phyloP scores from a whole-genome alignment of 75 land plant species.

The Picea glauca region DNA sequence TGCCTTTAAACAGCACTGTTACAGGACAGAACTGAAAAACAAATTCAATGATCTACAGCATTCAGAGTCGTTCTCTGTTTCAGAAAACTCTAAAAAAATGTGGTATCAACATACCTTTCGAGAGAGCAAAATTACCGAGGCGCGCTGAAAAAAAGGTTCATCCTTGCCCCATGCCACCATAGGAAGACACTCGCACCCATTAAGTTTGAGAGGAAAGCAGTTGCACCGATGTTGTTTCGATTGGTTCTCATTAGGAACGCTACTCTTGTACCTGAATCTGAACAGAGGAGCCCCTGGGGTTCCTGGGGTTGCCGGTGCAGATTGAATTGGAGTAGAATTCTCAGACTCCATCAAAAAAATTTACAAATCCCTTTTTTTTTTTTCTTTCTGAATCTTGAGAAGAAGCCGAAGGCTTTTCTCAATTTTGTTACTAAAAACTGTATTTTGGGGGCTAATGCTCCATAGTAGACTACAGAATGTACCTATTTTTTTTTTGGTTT shows the following conservation, averaged over 20 bases:
- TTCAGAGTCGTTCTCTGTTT: no score
- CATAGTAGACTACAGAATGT: not conserved
- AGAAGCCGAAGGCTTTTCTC: not conserved
- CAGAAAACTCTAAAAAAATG: not conserved
- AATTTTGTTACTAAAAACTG: not conserved
- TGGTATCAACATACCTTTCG: slow-evolving; percentile 42
- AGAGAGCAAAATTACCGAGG: slow-evolving; percentile 23
- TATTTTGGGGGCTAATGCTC: not conserved
- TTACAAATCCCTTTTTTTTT: not conserved
- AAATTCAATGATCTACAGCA: no score
- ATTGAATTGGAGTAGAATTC: not conserved
- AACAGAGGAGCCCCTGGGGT: slow-evolving; percentile 52
- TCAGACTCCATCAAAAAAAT: slow-evolving; percentile 6
- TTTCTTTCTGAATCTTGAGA: not conserved
- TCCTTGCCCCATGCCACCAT: slow-evolving; percentile 17
- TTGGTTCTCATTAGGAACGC: slow-evolving; percentile 32
- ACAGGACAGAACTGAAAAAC: no score
- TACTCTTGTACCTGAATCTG: slow-evolving; percentile 25
- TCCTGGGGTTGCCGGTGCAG: slow-evolving; percentile 56
- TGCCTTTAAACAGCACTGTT: no score
- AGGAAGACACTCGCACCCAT: slow-evolving; percentile 25
- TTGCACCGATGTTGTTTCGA: slow-evolving; percentile 33
- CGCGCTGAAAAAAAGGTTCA: slow-evolving; percentile 33
- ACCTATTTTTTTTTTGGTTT: not conserved
- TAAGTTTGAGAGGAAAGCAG: slow-evolving; percentile 22